phyloP scores from a whole-genome alignment of 495 filamentous ascomycete genomes.

The Articulospora tetracladia region DNA sequence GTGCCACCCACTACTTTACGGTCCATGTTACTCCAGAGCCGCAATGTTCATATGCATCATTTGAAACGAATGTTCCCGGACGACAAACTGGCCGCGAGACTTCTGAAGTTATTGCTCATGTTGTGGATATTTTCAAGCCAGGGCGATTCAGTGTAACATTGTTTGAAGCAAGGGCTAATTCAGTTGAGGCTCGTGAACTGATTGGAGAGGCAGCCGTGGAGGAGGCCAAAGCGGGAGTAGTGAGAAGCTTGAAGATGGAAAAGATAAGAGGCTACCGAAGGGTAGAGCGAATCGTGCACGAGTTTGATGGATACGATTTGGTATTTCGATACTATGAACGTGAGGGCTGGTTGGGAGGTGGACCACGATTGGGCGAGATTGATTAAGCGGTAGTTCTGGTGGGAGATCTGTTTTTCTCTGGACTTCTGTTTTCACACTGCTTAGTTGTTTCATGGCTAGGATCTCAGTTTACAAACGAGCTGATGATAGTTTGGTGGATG shows the following conservation, averaged over 20 bases:
- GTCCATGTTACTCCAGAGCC: slow-evolving; percentile 98
- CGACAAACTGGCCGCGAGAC: slow-evolving; percentile 84
- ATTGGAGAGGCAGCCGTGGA: slow-evolving; percentile 27
- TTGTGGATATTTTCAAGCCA: slow-evolving; percentile 92
- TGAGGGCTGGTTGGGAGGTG: slow-evolving; percentile 64
- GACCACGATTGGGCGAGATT: slow-evolving; percentile 25
- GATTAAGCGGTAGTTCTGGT: slow-evolving; percentile 4
- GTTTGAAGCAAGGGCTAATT: slow-evolving; percentile 78
- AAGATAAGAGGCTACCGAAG: slow-evolving; percentile 81
- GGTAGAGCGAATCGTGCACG: slow-evolving; percentile 93
- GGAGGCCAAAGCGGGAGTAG: slow-evolving; percentile 35
- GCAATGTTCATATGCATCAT: slow-evolving; percentile 97
- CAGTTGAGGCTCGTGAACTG: slow-evolving; percentile 31
- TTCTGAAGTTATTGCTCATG: slow-evolving; percentile 85
- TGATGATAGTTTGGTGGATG: no score
- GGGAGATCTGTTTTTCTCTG: not conserved
- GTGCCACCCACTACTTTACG: slow-evolving; percentile 88
- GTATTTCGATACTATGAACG: slow-evolving; percentile 97
- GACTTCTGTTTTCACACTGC: no score
- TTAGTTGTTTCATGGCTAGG: no score
- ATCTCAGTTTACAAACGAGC: no score
- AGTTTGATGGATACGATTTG: slow-evolving; percentile 95
- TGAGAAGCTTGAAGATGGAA: slow-evolving; percentile 69
- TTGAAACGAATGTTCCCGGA: slow-evolving; percentile 98
- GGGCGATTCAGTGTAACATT: slow-evolving; percentile 96